Conservation (phyloP, 169 alveolate species). For the Plasmodium falciparum region DNA sequence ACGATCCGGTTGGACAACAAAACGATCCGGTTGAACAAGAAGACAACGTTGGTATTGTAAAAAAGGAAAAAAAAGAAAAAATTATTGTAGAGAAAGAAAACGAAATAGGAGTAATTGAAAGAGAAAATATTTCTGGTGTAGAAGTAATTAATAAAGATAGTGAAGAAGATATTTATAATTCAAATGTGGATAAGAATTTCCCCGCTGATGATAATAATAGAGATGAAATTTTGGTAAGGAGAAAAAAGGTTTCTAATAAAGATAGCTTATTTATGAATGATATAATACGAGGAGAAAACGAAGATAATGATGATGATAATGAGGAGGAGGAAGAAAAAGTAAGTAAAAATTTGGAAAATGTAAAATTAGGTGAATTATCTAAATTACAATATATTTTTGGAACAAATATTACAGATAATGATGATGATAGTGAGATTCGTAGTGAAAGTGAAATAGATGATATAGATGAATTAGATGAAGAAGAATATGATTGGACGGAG, state of each 20-base stretch:
- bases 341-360: neutral
- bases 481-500: neutral
- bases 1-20: too few relatives aligned
- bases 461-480: neutral
- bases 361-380: conserved; percentile 2
- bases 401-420: neutral
- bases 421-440: neutral
- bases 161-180: neutral
- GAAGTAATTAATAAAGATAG: neutral
- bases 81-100: neutral
- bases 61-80: neutral
- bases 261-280: too few relatives aligned
- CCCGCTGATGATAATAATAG: neutral
- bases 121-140: neutral
- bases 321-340: neutral
- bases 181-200: neutral
- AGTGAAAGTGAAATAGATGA: neutral
- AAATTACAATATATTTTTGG: neutral
- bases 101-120: neutral
- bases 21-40: too few relatives aligned
- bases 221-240: neutral
- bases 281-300: neutral
- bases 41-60: too few relatives aligned
- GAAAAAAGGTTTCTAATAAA: too few relatives aligned
- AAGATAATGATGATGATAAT: neutral